Percentiles rank a stretch among this genome's conserved stretches.
These are phyloP conservation scores for Aspergillus sp. DNA, from an alignment of 2,329 filamentous ascomycete species.

Conservation along the genomic window DNA sequence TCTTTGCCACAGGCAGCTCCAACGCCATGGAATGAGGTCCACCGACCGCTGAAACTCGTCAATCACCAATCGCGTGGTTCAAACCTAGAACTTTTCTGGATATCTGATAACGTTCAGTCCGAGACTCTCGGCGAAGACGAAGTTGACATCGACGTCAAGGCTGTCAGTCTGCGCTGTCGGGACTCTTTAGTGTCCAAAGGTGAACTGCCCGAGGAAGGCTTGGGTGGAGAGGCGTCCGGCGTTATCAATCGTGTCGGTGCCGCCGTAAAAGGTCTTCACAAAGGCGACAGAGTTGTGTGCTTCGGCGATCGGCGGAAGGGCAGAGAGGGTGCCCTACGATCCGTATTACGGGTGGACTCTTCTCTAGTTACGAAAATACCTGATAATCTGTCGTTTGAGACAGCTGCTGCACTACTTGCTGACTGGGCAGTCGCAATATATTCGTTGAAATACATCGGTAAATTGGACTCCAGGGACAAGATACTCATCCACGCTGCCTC, in stretches of 20 bases:
- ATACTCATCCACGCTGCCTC: conserved; percentile 17
- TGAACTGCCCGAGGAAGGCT: conserved; percentile 24
- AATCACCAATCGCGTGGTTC: no score
- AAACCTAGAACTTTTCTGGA: neutral
- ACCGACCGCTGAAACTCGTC: neutral
- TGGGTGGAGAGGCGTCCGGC: conserved; percentile 44
- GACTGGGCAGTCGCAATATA: neutral
- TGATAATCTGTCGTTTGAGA: neutral
- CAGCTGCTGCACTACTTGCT: neutral
- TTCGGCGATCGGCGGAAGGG: neutral
- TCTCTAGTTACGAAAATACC: neutral
- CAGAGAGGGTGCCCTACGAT: neutral
- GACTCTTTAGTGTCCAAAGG: conserved; percentile 17
- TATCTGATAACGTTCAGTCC: neutral
- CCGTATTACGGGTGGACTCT: neutral
- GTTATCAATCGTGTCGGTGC: conserved; percentile 32
- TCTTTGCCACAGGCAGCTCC: neutral
- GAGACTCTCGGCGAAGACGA: conserved; percentile 8
- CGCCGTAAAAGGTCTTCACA: conserved; percentile 30
- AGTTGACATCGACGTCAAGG: conserved; percentile 21
- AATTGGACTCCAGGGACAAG: neutral
- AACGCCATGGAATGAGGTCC: neutral
- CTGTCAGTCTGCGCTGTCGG: conserved; percentile 15
- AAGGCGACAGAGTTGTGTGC: conserved; percentile 39
- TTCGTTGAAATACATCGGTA: neutral